phyloP scores from a whole-genome alignment of 192 early-diverging fungal species.

The Irineochytrium annulatum region DNA sequence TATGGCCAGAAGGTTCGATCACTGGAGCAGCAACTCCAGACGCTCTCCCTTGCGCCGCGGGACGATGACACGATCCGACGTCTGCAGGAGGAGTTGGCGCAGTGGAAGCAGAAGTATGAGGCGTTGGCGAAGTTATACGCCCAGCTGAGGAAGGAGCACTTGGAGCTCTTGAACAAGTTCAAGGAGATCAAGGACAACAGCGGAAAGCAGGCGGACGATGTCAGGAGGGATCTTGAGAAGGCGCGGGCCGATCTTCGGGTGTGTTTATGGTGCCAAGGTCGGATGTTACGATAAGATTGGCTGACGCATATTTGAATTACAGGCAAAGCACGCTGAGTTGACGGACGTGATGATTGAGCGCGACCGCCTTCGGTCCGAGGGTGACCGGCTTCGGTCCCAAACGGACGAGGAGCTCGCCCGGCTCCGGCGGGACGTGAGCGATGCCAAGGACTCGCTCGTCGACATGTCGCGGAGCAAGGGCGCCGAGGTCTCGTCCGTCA shows the following conservation, averaged over 20 bases:
- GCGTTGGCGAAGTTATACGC: constrained; percentile 97
- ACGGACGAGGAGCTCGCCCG: constrained; percentile 81
- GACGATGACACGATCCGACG: constrained; percentile 81
- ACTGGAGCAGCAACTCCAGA: constrained; percentile 78
- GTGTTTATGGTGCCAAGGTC: constrained; percentile 1
- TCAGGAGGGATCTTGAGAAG: constrained; percentile 75
- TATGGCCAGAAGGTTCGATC: constrained; percentile 82
- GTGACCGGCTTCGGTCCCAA: constrained; percentile 71
- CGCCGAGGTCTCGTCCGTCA: constrained; percentile 75
- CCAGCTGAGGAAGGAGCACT: constrained; percentile 90
- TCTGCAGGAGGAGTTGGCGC: constrained; percentile 87
- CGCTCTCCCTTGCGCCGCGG: constrained; percentile 63
- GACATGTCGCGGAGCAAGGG: constrained; percentile 78
- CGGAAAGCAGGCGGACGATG: constrained; percentile 79
- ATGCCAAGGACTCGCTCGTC: constrained; percentile 69
- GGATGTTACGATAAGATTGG: not conserved
- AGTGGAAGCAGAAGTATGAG: constrained; percentile 98
- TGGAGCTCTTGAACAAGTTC: constrained; percentile 88
- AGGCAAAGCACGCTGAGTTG: constrained; percentile 41
- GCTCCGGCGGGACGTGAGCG: constrained; percentile 72
- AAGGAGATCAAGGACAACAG: constrained; percentile 69
- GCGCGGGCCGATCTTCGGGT: constrained; percentile 47
- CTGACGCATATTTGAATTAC: not conserved
- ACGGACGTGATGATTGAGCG: constrained; percentile 90
- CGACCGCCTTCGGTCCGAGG: constrained; percentile 76